phyloP scores from a whole-genome alignment of 768 basidiomycete genomes.

The Kwoniella pini region DNA sequence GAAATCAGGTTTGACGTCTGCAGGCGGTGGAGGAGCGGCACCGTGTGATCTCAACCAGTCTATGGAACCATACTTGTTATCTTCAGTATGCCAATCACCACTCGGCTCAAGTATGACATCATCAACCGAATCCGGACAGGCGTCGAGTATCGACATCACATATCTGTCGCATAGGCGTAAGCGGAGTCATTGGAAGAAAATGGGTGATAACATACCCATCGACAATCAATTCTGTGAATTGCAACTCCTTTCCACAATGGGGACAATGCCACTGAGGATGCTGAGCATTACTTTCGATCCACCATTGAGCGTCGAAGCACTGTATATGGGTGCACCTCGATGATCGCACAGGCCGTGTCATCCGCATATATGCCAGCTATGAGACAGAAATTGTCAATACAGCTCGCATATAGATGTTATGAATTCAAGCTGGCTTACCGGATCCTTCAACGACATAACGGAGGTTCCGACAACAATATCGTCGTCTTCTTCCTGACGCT shows the following conservation, averaged over 20 bases:
- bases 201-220: conserved; percentile 64
- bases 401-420: background rate
- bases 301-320: conserved; percentile 92
- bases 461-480: conserved; percentile 88
- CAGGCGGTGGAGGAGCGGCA: conserved; percentile 6
- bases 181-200: background rate
- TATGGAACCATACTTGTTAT: conserved; percentile 76
- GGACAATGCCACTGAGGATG: conserved; percentile 96
- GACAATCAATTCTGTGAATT: conserved; percentile 77
- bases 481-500: conserved; percentile 74
- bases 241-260: conserved; percentile 78
- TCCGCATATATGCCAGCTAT: conserved; percentile 81
- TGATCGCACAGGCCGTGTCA: conserved; percentile 81
- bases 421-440: conserved; percentile 62
- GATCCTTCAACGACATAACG: conserved; percentile 89
- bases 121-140: conserved; percentile 76
- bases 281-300: conserved; percentile 93
- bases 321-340: conserved; percentile 83
- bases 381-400: background rate
- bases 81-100: conserved; percentile 92
- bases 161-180: conserved; percentile 62
- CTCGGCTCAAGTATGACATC: conserved; percentile 92
- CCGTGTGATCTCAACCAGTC: conserved; percentile 61
- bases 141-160: conserved; percentile 78
- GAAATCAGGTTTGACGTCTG: conserved; percentile 5